A percentile compares a stretch with the other conserved stretches of the same genome.
These are phyloP conservation scores for Mucor velutinosus DNA, from an alignment of 371 early-diverging fungal species.

Conservation along the genomic window DNA sequence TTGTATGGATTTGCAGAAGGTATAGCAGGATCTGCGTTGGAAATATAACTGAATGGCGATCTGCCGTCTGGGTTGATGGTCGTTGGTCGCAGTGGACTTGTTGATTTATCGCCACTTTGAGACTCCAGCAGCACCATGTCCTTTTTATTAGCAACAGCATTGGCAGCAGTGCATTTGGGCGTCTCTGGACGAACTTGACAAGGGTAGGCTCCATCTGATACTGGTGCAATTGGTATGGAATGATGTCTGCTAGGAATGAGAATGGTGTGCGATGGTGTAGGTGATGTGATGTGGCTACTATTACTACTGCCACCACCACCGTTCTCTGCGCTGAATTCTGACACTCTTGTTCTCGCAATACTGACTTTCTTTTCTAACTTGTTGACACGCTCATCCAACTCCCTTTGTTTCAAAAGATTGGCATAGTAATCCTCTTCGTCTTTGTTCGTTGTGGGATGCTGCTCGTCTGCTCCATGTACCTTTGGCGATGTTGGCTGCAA, in stretches of 20 bases:
- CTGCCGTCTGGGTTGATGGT: neutral
- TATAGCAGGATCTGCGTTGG: neutral
- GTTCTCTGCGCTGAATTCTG: neutral
- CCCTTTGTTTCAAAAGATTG: neutral
- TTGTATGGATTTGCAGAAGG: neutral
- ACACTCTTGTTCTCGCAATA: neutral
- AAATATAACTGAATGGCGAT: neutral
- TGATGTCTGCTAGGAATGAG: neutral
- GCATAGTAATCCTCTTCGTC: neutral
- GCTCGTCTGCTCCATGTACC: neutral
- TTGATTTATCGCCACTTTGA: neutral
- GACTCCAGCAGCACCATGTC: too few relatives aligned
- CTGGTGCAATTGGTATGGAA: neutral
- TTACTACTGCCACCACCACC: neutral
- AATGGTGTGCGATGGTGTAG: conserved; percentile 3
- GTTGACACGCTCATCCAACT: conserved; percentile 1
- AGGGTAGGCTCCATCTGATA: too few relatives aligned
- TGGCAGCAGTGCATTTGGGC: too few relatives aligned
- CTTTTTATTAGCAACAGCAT: too few relatives aligned
- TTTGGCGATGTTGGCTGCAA: neutral
- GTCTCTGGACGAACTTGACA: too few relatives aligned
- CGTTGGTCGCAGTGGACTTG: neutral
- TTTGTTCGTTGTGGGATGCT: neutral
- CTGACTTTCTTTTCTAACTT: neutral
- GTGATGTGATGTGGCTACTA: neutral